Evolutionary conservation across 2,329 filamentous ascomycete genomes (phyloP).

Genomic region (Paraconiothyrium sp.): DNA sequence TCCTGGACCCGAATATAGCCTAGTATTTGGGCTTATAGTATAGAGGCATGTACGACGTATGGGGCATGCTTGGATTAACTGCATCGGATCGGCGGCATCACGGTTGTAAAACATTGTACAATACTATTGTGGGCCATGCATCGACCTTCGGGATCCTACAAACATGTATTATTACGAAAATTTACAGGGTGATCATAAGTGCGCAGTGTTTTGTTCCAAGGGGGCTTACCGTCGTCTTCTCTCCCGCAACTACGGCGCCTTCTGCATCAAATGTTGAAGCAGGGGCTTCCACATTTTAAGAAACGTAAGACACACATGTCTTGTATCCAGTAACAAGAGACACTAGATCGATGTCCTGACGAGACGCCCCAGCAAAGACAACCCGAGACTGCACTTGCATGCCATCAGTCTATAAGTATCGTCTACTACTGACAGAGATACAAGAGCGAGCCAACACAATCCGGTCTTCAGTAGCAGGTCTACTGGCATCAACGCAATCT

Average conservation of each 20-base stretch:
- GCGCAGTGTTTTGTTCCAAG: neutral
- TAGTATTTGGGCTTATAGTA: slow-evolving; percentile 4
- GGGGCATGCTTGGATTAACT: neutral
- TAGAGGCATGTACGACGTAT: neutral
- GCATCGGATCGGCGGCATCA: neutral
- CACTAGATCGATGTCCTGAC: neutral
- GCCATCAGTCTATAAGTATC: neutral
- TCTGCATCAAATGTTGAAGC: neutral
- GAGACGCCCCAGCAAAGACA: neutral
- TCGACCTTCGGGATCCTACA: neutral
- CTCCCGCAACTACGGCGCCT: neutral
- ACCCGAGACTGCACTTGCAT: neutral
- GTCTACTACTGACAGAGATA: neutral
- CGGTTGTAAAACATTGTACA: slow-evolving; percentile 10
- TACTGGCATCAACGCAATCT: too few relatives aligned
- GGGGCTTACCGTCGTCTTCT: neutral
- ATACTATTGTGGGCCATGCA: neutral
- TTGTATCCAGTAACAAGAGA: neutral
- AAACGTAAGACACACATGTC: neutral
- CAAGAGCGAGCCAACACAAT: too few relatives aligned
- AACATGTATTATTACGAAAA: neutral
- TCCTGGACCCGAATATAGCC: neutral
- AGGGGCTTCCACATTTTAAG: neutral
- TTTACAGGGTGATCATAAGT: neutral
- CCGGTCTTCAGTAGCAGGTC: too few relatives aligned